Evolutionary conservation across 208 protist species (phyloP), one percentile per base, ranked within the genome.

Genomic region (Wallacemonas sp.): DNA sequence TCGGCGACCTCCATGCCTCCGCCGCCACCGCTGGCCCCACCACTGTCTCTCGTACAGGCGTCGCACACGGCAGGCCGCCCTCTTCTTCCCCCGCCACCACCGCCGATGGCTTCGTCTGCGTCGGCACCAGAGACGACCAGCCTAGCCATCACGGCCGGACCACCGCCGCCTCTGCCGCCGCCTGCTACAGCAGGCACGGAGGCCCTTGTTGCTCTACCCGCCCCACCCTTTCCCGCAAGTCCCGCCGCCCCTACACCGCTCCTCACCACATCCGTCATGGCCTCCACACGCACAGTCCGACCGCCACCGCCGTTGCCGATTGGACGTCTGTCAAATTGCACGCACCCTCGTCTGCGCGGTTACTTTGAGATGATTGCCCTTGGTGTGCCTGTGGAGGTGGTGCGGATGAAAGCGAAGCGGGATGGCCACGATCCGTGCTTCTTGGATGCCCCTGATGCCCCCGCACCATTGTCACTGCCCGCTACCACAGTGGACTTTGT

Each of bases 361-460:
- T 95, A 90, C 51, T 95, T 86, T 63, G 72, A 85, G 41, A 73
- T 95, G 73, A 33, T 86, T 2, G 61, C 79, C 11, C 56, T 90
- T 21, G 68, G 78, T 19, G 79, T 93, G 5, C 81, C 79, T 0
- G 42, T 54, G 15, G 63, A 28, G 4, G 72, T 60, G 24, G 68
- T 95, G 30, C 79, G 80, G 64, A 73, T 56, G 41, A 84, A 87
- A 63, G 92, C 91, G 82, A 28, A 70, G 51, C 66, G 47, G 27
- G 83, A 91, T 51, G 86, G 84, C 17, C 64, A 83, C 51, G 41
- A 81, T 41, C 72, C 72, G 2, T 72, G 69, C 59, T 90, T 86
- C 82, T 71, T 92, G 24, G 79, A 86, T 45, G 82, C 78, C 4
- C 86, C 89, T 4, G 68, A 90, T 34, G 81, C 73, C 0, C 53